Percentiles rank a stretch among this genome's conserved stretches.
Conservation (phyloP, 306 rosid genomes). For the Cucurbita argyrosperma region DNA sequence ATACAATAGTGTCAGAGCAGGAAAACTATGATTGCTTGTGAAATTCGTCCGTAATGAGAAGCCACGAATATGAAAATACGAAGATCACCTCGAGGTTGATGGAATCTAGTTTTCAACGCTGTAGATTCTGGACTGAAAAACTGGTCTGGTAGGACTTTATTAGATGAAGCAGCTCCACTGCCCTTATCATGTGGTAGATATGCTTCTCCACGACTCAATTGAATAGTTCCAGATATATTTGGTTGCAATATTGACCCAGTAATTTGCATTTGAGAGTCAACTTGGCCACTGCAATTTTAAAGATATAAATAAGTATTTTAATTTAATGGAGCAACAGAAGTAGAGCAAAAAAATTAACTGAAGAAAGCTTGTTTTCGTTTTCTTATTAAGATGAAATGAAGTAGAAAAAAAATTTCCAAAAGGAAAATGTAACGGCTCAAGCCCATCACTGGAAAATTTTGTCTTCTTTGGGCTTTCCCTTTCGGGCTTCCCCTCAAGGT, state of each 20-base stretch:
- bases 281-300: constrained; percentile 59
- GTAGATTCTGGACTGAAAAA: constrained; percentile 55
- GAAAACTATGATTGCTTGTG: not conserved
- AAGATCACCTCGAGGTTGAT: constrained; percentile 52
- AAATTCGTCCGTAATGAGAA: not conserved
- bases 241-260: constrained; percentile 89
- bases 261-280: constrained; percentile 88
- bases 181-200: constrained; percentile 93
- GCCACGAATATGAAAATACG: not conserved
- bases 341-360: not conserved
- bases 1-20: not conserved
- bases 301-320: not conserved
- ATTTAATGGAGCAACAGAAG: not conserved
- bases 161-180: constrained; percentile 42
- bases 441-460: too few species aligned
- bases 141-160: constrained; percentile 57
- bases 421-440: not conserved
- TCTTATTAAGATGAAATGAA: not conserved
- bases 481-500: too few species aligned
- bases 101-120: constrained; percentile 28
- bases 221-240: constrained; percentile 68
- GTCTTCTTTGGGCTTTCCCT: too few species aligned
- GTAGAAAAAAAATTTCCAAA: not conserved
- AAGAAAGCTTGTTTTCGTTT: not conserved
- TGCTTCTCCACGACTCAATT: constrained; percentile 93